Base-by-base conservation (phyloP, 1,284 basidiomycete species). In the Afroboletus lepidellus region DNA sequence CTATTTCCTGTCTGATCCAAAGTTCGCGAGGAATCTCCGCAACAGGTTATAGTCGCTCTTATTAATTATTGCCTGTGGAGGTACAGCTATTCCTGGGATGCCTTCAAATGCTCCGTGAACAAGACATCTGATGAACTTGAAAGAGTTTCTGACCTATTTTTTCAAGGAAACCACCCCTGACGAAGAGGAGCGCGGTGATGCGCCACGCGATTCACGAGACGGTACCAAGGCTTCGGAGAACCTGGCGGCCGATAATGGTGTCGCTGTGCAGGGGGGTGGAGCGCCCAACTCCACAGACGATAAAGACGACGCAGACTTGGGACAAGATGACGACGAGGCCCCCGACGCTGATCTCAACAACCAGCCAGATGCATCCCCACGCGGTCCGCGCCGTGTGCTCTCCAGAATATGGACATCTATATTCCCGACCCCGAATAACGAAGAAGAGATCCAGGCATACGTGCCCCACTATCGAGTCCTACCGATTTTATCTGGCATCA, bases 401-500 rank as follows among this genome's bases (percentile, higher is more conserved):
- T 55, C 54, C 37, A 23, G 51, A 15, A 33, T 60, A 34, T 49
- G 30, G 16, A 53, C 55, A 1, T 55, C 41, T 34, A 2, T 70
- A 29, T 55, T 48, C 41, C 67, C 66, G 18, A 44, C 61, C 0
- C 55, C 54, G n/a, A 64, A 13, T 9, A 12, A 54, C 9, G 68
- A 66, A 48, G 58, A 65, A 43, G 61, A 65, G 27, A 57, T 69
- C 0, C 59, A 56, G 46, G 53, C 63, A 30, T 65, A 64, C 44
- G 44, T 59, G 50, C 74, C 77, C 18, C 69, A 72, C 45, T 84
- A 84, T 59, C 81, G 85, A 15, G 70, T 68, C 53, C 72, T 81
- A 5, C 89, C 87, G 0, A 85, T 91, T 48, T 55, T 90, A 20
- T 81, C 84, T 9, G 90, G 89, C 8, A 72, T 89, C 16, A 62